A percentile compares a stretch with the other conserved stretches of the same genome.
phyloP scores from a whole-genome alignment of 345 rosid genomes.

The Limnanthes douglasii region DNA sequence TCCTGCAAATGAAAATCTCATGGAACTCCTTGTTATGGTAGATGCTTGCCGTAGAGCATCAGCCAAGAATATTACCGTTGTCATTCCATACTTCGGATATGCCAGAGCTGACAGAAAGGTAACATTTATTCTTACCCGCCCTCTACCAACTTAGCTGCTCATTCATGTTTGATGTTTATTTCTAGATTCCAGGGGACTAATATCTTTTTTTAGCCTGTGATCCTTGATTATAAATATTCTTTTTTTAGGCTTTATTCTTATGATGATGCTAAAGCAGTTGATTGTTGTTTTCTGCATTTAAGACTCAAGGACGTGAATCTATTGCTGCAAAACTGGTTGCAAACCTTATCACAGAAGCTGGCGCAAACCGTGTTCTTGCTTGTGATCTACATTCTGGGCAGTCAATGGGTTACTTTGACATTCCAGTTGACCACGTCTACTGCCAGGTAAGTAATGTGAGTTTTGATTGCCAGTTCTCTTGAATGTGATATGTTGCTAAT shows the following conservation, averaged over 20 bases:
- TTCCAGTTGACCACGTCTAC: constrained; percentile 87
- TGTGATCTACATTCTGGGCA: constrained; percentile 99
- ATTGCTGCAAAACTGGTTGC: constrained; percentile 98
- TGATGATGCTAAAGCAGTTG: neutral
- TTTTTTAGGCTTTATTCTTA: neutral
- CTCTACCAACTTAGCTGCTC: neutral
- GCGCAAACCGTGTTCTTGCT: constrained; percentile 90
- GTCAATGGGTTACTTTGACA: constrained; percentile 98
- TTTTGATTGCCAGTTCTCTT: neutral
- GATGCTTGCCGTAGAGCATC: constrained; percentile 98
- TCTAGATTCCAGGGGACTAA: no score
- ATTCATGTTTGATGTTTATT: neutral
- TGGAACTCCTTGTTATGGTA: constrained; percentile 92
- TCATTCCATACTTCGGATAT: constrained; percentile 94
- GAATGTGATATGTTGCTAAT: neutral
- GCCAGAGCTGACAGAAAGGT: constrained; percentile 98
- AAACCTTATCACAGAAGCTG: constrained; percentile 89
- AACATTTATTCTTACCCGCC: constrained; percentile 2
- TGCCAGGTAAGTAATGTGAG: constrained; percentile 42
- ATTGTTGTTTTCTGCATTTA: constrained; percentile 9
- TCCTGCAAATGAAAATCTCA: constrained; percentile 93
- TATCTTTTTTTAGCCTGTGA: no score
- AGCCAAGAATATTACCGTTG: constrained; percentile 84
- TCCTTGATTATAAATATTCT: no score
- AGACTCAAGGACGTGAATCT: constrained; percentile 98